phyloP scores from a whole-genome alignment of 2,329 filamentous ascomycete species.

The Leptosphaerulina australis region DNA sequence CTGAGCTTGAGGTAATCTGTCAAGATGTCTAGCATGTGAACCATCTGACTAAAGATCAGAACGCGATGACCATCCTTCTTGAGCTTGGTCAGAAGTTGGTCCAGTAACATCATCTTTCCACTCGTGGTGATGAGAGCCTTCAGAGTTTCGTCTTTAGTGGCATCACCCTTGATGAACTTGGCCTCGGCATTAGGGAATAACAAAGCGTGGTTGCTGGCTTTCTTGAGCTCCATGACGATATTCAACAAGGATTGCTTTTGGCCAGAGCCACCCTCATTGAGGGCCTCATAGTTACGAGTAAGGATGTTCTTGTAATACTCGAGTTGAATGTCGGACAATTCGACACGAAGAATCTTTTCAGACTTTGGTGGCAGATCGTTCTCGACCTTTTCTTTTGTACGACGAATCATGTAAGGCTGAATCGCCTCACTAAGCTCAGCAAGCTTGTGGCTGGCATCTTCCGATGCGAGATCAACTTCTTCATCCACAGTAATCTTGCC shows the following conservation, averaged over 20 bases:
- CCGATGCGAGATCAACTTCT: slow-evolving; percentile 81
- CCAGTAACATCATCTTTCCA: slow-evolving; percentile 99
- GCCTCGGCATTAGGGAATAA: slow-evolving; percentile 97
- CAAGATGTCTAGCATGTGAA: slow-evolving; percentile 95
- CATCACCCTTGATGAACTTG: slow-evolving; percentile 79
- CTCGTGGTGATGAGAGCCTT: slow-evolving; percentile 95
- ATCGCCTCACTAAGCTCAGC: slow-evolving; percentile 84
- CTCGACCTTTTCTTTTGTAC: slow-evolving; percentile 97
- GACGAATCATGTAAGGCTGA: slow-evolving; percentile 90
- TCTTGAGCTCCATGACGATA: slow-evolving; percentile 99
- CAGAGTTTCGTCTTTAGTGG: slow-evolving; percentile 84
- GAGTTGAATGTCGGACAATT: slow-evolving; percentile 92
- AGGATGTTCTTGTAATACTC: slow-evolving; percentile 99
- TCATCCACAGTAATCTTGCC: slow-evolving; percentile 89
- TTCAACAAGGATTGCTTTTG: slow-evolving; percentile 95
- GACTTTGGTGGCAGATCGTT: slow-evolving; percentile 96
- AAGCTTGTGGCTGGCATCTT: slow-evolving; percentile 85
- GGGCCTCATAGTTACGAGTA: slow-evolving; percentile 91
- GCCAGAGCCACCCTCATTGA: slow-evolving; percentile 87
- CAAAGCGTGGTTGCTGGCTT: slow-evolving; percentile 97
- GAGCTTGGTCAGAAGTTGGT: slow-evolving; percentile 91
- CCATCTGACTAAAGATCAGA: slow-evolving; percentile 99
- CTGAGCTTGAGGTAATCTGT: slow-evolving; percentile 91
- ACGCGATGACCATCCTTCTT: slow-evolving; percentile 94
- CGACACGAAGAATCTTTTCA: slow-evolving; percentile 98